Base-by-base conservation (phyloP, 108 stramenopile species). In the Bacterosira constricta region DNA sequence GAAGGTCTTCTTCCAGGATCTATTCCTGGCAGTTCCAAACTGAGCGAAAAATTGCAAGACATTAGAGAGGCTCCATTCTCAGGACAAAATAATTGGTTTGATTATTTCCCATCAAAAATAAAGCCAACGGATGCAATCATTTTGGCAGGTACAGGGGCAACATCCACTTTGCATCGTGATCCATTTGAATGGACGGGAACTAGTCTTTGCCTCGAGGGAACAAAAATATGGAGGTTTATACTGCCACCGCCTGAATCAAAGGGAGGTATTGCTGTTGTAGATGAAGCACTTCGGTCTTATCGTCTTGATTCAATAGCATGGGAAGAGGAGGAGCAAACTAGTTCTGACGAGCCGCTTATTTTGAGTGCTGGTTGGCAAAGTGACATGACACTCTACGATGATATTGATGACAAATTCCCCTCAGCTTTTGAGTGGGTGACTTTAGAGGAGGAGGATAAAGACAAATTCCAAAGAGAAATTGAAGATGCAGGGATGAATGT, bases 161-260 rank as follows among this genome's bases (percentile, higher is more conserved):
- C 73, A 0, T 87, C 86, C 1, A 86, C 88, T 2, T 54, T 89
- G 29, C 88, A 88, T 54, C 77, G 88, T 29, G 88, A 89, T 83
- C 88, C 88, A 21, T 85, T 85, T 37, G 86, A 86, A 71, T 89
- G 88, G 88, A 87, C 84, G 17, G 88, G 88, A 9, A 89, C 88
- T 6, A 78, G 71, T 47, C 50, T 89, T 4, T 87, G 84, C 63
- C 18, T 89, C 6, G 84, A 86, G 41, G 88, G 88, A 17, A 58
- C 75, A 18, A 89, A 89, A 69, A 20, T 85, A 37, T 89, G 88
- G 88, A 75, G 88, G 23, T 89, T 89, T 81, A 49, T 86, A 15
- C 18, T 45, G 4, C 83, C 85, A 6, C 52, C 71, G 7, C 18
- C 18, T 15, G 20, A 31, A 38, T 35, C 34, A 17, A 63, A 69